phyloP scores from a whole-genome alignment of 2,329 filamentous ascomycete species.

The Trichoderma breve region DNA sequence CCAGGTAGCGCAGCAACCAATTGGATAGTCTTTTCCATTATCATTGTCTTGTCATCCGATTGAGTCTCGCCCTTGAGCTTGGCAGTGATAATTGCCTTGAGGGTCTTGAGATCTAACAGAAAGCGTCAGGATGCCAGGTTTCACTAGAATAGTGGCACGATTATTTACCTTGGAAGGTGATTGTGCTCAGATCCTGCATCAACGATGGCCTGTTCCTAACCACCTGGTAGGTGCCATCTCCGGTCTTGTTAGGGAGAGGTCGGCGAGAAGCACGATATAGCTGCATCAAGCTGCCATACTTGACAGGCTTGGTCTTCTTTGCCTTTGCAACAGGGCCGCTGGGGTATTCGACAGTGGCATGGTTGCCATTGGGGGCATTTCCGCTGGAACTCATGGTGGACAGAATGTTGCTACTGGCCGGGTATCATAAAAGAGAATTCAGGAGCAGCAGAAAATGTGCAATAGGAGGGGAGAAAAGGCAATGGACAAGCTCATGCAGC shows the following conservation, averaged over 20 bases:
- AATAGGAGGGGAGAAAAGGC: neutral
- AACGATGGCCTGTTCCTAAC: conserved; percentile 50
- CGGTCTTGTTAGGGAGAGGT: conserved; percentile 62
- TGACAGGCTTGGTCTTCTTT: conserved; percentile 19
- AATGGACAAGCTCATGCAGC: neutral
- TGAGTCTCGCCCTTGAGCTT: conserved; percentile 63
- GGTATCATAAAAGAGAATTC: conserved; percentile 1
- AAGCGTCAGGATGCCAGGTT: conserved; percentile 22
- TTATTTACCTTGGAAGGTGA: conserved; percentile 47
- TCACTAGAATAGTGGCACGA: neutral
- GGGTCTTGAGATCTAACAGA: conserved; percentile 57
- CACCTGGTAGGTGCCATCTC: conserved; percentile 58
- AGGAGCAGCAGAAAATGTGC: neutral
- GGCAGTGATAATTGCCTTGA: conserved; percentile 58
- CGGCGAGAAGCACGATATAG: conserved; percentile 50
- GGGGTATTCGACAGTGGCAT: conserved; percentile 22
- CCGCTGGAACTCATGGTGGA: conserved; percentile 26
- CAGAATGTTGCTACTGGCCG: conserved; percentile 11
- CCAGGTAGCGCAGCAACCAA: conserved; percentile 64
- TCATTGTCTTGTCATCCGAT: conserved; percentile 72
- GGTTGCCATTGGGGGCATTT: conserved; percentile 25
- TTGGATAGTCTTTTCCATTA: conserved; percentile 72
- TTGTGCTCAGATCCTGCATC: conserved; percentile 55
- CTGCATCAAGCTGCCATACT: conserved; percentile 31
- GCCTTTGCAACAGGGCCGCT: conserved; percentile 14